Conservation (phyloP, 2,329 filamentous ascomycete species). For the Colletotrichum lindemuthianum region DNA sequence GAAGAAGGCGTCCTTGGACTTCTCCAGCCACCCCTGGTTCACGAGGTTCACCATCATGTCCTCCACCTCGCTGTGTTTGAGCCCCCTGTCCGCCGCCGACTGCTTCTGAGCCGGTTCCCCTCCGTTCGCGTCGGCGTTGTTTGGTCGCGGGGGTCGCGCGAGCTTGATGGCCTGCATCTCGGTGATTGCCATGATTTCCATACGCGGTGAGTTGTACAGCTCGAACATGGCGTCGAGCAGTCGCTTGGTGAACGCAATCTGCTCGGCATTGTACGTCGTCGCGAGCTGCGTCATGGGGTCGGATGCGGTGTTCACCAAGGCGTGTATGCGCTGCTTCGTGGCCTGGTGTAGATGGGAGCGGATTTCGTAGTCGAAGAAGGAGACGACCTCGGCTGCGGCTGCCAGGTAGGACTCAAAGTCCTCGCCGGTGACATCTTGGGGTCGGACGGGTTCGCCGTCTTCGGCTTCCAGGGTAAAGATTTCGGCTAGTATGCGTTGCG, state of each 20-base stretch:
- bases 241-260: conserved; percentile 89
- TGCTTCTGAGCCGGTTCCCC: conserved; percentile 47
- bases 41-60: conserved; percentile 75
- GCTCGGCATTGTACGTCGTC: conserved; percentile 81
- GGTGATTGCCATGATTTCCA: conserved; percentile 85
- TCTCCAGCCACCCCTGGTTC: conserved; percentile 85
- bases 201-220: conserved; percentile 80
- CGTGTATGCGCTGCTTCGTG: conserved; percentile 75
- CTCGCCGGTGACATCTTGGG: conserved; percentile 73
- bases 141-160: conserved; percentile 58
- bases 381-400: conserved; percentile 76
- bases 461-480: conserved; percentile 71
- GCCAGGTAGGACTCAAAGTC: conserved; percentile 76
- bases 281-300: conserved; percentile 89
- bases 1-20: conserved; percentile 77
- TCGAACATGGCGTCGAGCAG: conserved; percentile 94
- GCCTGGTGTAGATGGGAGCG: conserved; percentile 77
- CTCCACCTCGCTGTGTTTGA: conserved; percentile 84
- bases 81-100: conserved; percentile 57
- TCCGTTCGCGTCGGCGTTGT: conserved; percentile 45
- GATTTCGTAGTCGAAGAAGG: conserved; percentile 88
- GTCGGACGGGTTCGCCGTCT: conserved; percentile 52
- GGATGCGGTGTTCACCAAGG: conserved; percentile 87
- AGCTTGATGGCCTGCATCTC: conserved; percentile 82
- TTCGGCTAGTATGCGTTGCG: conserved; percentile 77